These are phyloP conservation scores for Penicillium tannophilum DNA, from an alignment of 495 filamentous ascomycete species.

Conservation along the genomic window DNA sequence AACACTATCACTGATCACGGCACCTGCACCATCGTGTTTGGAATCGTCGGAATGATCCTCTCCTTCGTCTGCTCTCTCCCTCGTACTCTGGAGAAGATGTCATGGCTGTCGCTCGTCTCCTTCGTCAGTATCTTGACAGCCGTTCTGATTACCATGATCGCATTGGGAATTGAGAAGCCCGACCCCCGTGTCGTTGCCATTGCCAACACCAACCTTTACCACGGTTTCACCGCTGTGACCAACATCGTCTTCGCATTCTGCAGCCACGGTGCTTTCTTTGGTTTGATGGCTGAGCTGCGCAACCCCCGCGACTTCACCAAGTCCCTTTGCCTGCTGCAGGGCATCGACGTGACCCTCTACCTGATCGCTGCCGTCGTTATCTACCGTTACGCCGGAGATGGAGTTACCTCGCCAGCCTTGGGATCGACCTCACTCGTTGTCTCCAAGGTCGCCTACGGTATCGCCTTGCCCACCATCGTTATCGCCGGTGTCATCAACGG, in stretches of 20 bases:
- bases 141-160: constrained; percentile 68
- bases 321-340: constrained; percentile 64
- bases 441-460: constrained; percentile 72
- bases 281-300: constrained; percentile 75
- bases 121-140: constrained; percentile 62
- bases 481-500: constrained; percentile 70
- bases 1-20: constrained; percentile 66
- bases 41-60: constrained; percentile 64
- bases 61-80: constrained; percentile 68
- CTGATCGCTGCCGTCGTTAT: constrained; percentile 52
- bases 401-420: constrained; percentile 72
- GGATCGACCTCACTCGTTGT: constrained; percentile 64
- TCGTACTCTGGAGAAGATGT: constrained; percentile 62
- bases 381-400: constrained; percentile 69
- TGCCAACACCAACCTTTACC: constrained; percentile 28
- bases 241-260: constrained; percentile 40
- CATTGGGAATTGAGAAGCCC: constrained; percentile 47
- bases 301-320: constrained; percentile 67
- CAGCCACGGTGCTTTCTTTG: constrained; percentile 73
- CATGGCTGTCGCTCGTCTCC: constrained; percentile 65
- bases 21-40: constrained; percentile 71
- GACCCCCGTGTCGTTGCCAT: constrained; percentile 4
- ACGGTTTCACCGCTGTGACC: constrained; percentile 42
- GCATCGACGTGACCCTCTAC: constrained; percentile 69
- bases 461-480: constrained; percentile 72